Evolutionary conservation across 495 filamentous ascomycete species (phyloP).

Genomic region (Xylaria intraflava): DNA sequence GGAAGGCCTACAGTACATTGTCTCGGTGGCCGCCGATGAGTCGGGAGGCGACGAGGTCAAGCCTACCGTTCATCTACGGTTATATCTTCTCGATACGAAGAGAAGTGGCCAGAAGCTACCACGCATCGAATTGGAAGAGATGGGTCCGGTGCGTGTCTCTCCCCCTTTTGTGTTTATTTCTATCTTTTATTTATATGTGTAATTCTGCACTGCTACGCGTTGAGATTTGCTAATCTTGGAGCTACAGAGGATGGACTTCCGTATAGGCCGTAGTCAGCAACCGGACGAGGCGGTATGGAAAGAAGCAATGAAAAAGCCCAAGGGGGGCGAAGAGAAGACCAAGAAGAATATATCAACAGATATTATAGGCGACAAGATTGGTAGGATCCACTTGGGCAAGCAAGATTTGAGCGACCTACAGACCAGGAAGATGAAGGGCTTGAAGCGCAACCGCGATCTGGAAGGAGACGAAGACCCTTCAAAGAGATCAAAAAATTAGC

Average conservation of each 20-base stretch:
- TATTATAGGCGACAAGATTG: constrained; percentile 89
- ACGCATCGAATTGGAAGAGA: constrained; percentile 87
- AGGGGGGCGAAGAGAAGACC: constrained; percentile 61
- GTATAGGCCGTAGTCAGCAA: constrained; percentile 70
- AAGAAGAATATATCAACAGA: constrained; percentile 97
- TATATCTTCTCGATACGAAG: constrained; percentile 78
- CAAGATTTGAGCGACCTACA: constrained; percentile 83
- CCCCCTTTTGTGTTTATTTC: background rate
- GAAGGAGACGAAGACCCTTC: constrained; percentile 31
- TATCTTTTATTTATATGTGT: background rate
- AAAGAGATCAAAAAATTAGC: constrained; percentile 22
- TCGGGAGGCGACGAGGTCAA: constrained; percentile 43
- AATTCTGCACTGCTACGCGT: background rate
- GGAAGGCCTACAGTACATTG: constrained; percentile 83
- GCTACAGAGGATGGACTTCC: constrained; percentile 69
- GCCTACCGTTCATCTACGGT: constrained; percentile 72
- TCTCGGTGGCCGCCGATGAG: constrained; percentile 75
- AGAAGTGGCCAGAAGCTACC: constrained; percentile 80
- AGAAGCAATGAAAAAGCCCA: constrained; percentile 83
- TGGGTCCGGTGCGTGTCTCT: constrained; percentile 59
- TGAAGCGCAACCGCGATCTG: constrained; percentile 69
- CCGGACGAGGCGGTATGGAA: constrained; percentile 73
- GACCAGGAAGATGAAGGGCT: constrained; percentile 98
- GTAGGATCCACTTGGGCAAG: constrained; percentile 84
- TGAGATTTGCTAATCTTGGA: background rate